These are phyloP conservation scores for Thalassiosira livingstoniorum DNA, from an alignment of 352 stramenopile species.

Conservation along the genomic window DNA sequence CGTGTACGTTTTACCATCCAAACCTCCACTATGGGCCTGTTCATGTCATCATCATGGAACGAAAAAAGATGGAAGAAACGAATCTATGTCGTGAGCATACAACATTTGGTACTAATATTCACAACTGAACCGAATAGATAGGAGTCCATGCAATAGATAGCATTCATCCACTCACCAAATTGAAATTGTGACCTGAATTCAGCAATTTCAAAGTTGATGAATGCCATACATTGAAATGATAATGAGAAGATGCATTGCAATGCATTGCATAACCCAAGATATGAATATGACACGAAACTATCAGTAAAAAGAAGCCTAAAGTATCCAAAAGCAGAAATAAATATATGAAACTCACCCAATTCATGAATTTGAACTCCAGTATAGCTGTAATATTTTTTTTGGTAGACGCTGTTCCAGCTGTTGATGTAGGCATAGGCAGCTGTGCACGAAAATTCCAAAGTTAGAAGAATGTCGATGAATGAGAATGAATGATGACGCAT, in stretches of 20 bases:
- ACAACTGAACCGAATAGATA: not conserved
- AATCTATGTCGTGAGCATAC: constrained; percentile 3
- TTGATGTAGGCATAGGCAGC: constrained; percentile 54
- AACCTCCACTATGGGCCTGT: constrained; percentile 41
- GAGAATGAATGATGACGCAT: too few relatives aligned
- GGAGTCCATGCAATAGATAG: not conserved
- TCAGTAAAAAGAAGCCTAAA: too few relatives aligned
- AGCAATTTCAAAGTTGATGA: not conserved
- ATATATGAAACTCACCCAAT: constrained; percentile 8
- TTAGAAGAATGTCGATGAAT: not conserved
- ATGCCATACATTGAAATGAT: not conserved
- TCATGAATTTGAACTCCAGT: constrained; percentile 35
- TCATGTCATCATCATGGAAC: not conserved
- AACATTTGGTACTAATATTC: not conserved
- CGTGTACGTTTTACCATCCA: constrained; percentile 40
- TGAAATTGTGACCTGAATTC: constrained; percentile 11
- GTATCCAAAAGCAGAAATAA: too few relatives aligned
- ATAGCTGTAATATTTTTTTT: constrained; percentile 49
- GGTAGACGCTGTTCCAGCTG: constrained; percentile 29
- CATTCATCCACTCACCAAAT: constrained; percentile 10
- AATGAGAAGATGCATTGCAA: not conserved
- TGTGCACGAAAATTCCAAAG: constrained; percentile 10
- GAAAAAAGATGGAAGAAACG: not conserved
- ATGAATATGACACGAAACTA: too few relatives aligned
- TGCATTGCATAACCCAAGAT: too few relatives aligned